phyloP scores from a whole-genome alignment of 140 eudicot species.

The Eryngium alpinum region DNA sequence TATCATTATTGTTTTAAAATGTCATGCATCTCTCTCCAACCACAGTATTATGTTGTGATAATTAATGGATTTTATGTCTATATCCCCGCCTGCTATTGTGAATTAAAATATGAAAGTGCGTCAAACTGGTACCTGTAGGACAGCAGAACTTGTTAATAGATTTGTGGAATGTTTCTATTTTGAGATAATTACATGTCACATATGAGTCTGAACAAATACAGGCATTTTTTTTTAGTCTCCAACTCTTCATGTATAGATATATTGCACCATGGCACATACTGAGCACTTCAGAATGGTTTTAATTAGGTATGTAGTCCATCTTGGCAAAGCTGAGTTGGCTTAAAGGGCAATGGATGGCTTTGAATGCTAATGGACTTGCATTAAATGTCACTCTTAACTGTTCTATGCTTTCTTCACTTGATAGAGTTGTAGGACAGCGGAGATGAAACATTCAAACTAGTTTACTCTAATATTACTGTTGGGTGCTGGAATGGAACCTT shows the following conservation, averaged over 20 bases:
- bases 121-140: neutral
- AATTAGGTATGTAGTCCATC: neutral
- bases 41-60: too few relatives aligned
- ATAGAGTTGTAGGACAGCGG: conserved; percentile 33
- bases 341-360: conserved; percentile 38
- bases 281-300: too few relatives aligned
- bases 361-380: conserved; percentile 68
- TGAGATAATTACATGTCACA: neutral
- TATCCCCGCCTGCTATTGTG: too few relatives aligned
- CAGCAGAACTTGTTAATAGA: neutral
- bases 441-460: conserved; percentile 28
- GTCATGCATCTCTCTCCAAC: neutral
- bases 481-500: neutral
- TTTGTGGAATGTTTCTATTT: neutral
- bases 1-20: neutral
- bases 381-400: conserved; percentile 29
- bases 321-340: conserved; percentile 54
- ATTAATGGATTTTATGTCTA: too few relatives aligned
- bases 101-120: too few relatives aligned
- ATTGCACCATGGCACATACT: too few relatives aligned
- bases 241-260: too few relatives aligned
- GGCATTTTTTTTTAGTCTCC: neutral
- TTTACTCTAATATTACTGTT: neutral
- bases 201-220: too few relatives aligned
- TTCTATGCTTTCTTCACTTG: conserved; percentile 14